A percentile compares a stretch with the other conserved stretches of the same genome.
Evolutionary conservation across 805 yeast species (phyloP).

Genomic region (Lipomyces kockii): DNA sequence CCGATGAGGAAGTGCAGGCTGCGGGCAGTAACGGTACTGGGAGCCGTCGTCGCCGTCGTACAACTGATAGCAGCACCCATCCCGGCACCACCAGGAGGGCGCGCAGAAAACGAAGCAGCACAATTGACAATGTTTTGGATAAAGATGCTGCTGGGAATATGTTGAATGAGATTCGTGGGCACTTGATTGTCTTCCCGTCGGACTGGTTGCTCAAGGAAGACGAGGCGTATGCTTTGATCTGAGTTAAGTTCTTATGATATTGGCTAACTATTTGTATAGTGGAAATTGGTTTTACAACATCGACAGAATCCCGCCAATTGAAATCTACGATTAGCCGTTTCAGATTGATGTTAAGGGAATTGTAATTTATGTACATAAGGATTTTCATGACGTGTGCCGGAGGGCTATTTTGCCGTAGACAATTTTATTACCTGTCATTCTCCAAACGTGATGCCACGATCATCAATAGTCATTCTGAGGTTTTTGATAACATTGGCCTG

Average conservation of each 20-base stretch:
- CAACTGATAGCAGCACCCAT: conserved; percentile 7
- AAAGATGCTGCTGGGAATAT: conserved; percentile 76
- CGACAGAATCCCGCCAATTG: conserved; percentile 93
- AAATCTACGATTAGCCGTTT: conserved; percentile 70
- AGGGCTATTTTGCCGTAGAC: not conserved
- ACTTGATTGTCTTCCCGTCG: conserved; percentile 87
- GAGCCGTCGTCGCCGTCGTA: conserved; percentile 14
- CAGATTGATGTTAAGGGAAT: not conserved
- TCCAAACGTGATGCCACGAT: conserved; percentile 11
- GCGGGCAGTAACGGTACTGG: not conserved
- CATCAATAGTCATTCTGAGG: conserved; percentile 7
- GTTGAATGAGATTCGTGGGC: conserved; percentile 76
- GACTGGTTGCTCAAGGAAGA: conserved; percentile 89
- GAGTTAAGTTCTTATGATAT: not conserved
- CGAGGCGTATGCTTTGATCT: conserved; percentile 49
- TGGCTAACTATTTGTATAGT: conserved; percentile 44
- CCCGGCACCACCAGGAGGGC: conserved; percentile 32
- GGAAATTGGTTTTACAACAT: conserved; percentile 96
- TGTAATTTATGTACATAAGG: not conserved
- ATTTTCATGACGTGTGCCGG: not conserved
- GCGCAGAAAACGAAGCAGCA: conserved; percentile 46
- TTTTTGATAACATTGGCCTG: not conserved
- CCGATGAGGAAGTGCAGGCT: not conserved
- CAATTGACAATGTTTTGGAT: conserved; percentile 57
- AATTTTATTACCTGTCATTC: not conserved